Evolutionary conservation across 768 basidiomycete species (phyloP).

Genomic region (Lactarius sp.): DNA sequence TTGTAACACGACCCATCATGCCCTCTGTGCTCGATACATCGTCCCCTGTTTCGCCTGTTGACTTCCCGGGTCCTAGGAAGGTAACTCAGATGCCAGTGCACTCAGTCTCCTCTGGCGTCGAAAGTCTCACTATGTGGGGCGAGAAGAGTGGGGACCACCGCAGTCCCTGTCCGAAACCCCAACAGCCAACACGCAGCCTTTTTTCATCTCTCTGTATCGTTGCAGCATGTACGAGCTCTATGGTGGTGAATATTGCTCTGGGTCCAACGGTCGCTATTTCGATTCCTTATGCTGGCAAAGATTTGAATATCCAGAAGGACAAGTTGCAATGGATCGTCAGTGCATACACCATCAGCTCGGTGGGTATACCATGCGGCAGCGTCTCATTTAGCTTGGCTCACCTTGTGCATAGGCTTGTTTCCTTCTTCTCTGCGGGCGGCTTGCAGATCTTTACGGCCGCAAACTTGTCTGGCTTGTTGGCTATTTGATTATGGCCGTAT

Average conservation of each 20-base stretch:
- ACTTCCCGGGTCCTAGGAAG: not conserved
- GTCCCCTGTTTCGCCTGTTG: not conserved
- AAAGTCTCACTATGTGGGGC: not conserved
- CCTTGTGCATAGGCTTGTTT: conserved; percentile 57
- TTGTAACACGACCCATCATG: not conserved
- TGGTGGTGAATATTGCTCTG: conserved; percentile 31
- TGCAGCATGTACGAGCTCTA: conserved; percentile 31
- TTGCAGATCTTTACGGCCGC: conserved; percentile 77
- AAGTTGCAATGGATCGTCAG: conserved; percentile 64
- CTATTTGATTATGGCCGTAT: conserved; percentile 45
- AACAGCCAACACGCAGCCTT: conserved; percentile 1
- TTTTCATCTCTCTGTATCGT: conserved; percentile 25
- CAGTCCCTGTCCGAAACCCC: not conserved
- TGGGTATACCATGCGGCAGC: conserved; percentile 30
- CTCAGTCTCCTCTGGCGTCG: not conserved
- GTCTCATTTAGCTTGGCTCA: not conserved
- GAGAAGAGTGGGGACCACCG: not conserved
- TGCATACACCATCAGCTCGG: conserved; percentile 64
- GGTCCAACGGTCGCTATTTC: conserved; percentile 29
- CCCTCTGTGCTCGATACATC: not conserved
- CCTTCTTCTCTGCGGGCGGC: conserved; percentile 68
- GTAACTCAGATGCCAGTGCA: not conserved
- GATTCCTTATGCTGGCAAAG: conserved; percentile 32
- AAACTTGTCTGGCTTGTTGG: conserved; percentile 64
- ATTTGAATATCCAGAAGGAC: conserved; percentile 45